These are phyloP conservation scores for Alternaria sp. DNA, from an alignment of 2,329 filamentous ascomycete genomes.

Conservation along the genomic window DNA sequence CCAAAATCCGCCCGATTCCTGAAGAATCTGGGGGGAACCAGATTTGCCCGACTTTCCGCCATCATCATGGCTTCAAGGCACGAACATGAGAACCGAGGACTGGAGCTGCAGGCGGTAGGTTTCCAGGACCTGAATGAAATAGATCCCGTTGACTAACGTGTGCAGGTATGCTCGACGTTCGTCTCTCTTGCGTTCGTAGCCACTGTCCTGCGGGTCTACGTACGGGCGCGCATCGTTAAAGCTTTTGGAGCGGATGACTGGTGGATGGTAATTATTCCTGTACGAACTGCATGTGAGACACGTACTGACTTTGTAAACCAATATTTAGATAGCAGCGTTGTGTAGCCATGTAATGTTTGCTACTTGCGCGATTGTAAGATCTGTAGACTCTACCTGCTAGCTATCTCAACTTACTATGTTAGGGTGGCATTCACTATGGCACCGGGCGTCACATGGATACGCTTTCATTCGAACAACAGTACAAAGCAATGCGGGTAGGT, in stretches of 20 bases:
- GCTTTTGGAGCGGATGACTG: conserved; percentile 50
- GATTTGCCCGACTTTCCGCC: conserved; percentile 16
- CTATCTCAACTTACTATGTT: not conserved
- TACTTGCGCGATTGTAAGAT: conserved; percentile 35
- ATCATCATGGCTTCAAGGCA: conserved; percentile 32
- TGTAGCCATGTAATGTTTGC: conserved; percentile 43
- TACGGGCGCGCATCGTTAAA: conserved; percentile 52
- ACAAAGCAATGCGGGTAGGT: conserved; percentile 43
- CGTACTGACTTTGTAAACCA: no score
- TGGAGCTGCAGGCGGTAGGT: conserved; percentile 45
- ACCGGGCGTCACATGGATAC: conserved; percentile 45
- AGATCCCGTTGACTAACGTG: conserved; percentile 16
- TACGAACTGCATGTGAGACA: no score
- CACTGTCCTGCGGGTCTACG: conserved; percentile 53
- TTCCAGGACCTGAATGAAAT: not conserved
- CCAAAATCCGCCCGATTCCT: conserved; percentile 20
- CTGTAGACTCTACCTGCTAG: not conserved
- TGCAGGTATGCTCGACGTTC: conserved; percentile 48
- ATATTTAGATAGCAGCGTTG: conserved; percentile 24
- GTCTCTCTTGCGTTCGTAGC: conserved; percentile 53
- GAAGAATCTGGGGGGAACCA: conserved; percentile 26
- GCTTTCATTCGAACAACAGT: conserved; percentile 33
- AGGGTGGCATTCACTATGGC: conserved; percentile 41
- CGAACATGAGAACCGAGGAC: conserved; percentile 38
- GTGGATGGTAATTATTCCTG: conserved; percentile 34